Conservation (phyloP, 2,329 filamentous ascomycete genomes). For the Aspergillus fumigatus region DNA sequence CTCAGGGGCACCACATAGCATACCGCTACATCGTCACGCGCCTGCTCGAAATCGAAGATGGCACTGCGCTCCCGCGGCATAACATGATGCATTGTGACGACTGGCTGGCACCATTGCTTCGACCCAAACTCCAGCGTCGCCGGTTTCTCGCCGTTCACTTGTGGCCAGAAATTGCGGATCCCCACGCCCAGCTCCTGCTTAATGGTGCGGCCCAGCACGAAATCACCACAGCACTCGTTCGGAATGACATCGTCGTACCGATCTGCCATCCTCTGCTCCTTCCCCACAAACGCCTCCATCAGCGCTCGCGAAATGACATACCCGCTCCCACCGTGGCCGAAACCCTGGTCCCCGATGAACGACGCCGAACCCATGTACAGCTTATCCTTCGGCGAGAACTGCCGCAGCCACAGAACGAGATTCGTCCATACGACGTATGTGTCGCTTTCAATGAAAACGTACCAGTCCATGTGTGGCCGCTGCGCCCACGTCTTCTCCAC, state of each 20-base stretch:
- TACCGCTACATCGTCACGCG: slow-evolving; percentile 25
- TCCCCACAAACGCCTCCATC: slow-evolving; percentile 46
- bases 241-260: slow-evolving; percentile 43
- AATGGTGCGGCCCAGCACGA: slow-evolving; percentile 46
- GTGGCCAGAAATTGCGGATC: slow-evolving; percentile 44
- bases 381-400: slow-evolving; percentile 41
- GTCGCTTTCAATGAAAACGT: slow-evolving; percentile 54
- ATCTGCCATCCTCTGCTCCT: slow-evolving; percentile 44
- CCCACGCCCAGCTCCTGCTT: slow-evolving; percentile 44
- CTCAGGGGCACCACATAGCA: too few species aligned
- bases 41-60: slow-evolving; percentile 53
- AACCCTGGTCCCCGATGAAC: slow-evolving; percentile 40
- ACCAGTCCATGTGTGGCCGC: slow-evolving; percentile 54
- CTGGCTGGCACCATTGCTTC: slow-evolving; percentile 53
- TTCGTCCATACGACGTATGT: slow-evolving; percentile 51
- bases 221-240: slow-evolving; percentile 50
- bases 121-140: slow-evolving; percentile 43
- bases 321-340: slow-evolving; percentile 56
- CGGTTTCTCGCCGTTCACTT: slow-evolving; percentile 54
- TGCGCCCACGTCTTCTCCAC: slow-evolving; percentile 51
- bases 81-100: slow-evolving; percentile 56
- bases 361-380: slow-evolving; percentile 51
- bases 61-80: slow-evolving; percentile 47
- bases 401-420: slow-evolving; percentile 47
- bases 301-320: slow-evolving; percentile 47